Conservation (phyloP, 2,329 filamentous ascomycete genomes). For the Trichoderma gracile region DNA sequence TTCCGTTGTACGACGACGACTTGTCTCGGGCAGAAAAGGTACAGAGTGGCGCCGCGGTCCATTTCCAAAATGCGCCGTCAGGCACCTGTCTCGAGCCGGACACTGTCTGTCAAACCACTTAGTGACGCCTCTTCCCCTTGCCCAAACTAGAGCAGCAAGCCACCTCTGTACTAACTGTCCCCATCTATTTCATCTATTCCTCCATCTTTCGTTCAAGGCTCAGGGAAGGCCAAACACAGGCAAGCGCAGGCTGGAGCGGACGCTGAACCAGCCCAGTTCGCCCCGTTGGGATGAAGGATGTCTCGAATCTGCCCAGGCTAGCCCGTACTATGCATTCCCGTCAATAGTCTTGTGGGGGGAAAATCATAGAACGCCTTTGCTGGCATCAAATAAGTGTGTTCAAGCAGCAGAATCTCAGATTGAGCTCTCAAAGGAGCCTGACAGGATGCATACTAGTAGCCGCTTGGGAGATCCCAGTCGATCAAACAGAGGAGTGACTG, state of each 20-base stretch:
- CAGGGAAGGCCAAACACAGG: too few relatives aligned
- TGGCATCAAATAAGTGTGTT: background rate
- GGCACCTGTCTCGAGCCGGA: background rate
- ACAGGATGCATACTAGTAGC: background rate
- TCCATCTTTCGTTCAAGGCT: background rate
- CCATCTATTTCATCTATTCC: background rate
- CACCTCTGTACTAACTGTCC: background rate
- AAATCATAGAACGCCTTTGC: background rate
- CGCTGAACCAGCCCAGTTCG: background rate
- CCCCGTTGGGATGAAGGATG: background rate
- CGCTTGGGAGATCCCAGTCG: background rate
- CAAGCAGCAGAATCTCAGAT: background rate
- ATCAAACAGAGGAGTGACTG: background rate
- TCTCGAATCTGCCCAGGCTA: background rate
- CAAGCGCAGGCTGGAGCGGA: background rate
- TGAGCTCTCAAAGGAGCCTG: background rate
- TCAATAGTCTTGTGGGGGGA: background rate
- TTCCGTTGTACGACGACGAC: background rate
- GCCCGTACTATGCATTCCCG: background rate
- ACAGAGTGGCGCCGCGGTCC: background rate
- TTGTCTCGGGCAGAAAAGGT: background rate
- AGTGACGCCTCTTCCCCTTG: constrained; percentile 1
- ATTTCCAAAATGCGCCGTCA: background rate
- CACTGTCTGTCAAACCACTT: constrained; percentile 3
- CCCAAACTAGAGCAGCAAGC: background rate